Conservation (phyloP, 352 stramenopile species). For the Globisporangium megalacanthum region DNA sequence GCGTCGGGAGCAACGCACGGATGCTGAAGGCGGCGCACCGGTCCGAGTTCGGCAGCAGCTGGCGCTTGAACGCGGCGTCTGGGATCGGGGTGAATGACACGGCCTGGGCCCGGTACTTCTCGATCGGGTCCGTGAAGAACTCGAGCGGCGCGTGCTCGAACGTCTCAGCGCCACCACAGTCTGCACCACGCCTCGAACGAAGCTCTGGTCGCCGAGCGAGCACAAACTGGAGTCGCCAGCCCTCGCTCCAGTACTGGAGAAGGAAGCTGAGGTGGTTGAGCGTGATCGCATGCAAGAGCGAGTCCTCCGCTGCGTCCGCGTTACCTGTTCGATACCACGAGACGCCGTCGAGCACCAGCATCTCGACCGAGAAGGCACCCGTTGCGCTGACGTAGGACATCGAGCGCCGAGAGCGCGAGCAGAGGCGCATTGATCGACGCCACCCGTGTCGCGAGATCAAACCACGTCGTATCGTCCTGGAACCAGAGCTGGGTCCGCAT, state of each 20-base stretch:
- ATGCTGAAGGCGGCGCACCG: slow-evolving; percentile 88
- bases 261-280: slow-evolving; percentile 47
- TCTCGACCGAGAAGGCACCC: slow-evolving; percentile 13
- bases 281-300: slow-evolving; percentile 30
- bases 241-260: slow-evolving; percentile 26
- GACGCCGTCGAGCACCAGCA: slow-evolving; percentile 40
- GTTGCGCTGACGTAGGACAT: slow-evolving; percentile 18
- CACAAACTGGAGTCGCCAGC: slow-evolving; percentile 38
- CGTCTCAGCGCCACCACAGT: slow-evolving; percentile 24
- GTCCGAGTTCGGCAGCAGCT: slow-evolving; percentile 85
- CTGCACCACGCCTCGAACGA: too few species aligned
- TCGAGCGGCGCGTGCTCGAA: slow-evolving; percentile 73
- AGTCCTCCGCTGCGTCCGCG: slow-evolving; percentile 18
- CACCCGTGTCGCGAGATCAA: slow-evolving; percentile 48
- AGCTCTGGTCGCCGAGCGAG: too few species aligned
- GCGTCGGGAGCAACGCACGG: slow-evolving; percentile 72
- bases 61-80: slow-evolving; percentile 79
- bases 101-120: slow-evolving; percentile 74
- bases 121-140: slow-evolving; percentile 76
- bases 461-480: slow-evolving; percentile 46
- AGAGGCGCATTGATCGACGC: slow-evolving; percentile 38
- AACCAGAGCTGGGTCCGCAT: slow-evolving; percentile 54
- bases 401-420: slow-evolving; percentile 28
- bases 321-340: slow-evolving; percentile 34
- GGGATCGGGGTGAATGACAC: slow-evolving; percentile 84